Conservation (phyloP, 768 basidiomycete genomes). For the Ephemerocybe angulata region DNA sequence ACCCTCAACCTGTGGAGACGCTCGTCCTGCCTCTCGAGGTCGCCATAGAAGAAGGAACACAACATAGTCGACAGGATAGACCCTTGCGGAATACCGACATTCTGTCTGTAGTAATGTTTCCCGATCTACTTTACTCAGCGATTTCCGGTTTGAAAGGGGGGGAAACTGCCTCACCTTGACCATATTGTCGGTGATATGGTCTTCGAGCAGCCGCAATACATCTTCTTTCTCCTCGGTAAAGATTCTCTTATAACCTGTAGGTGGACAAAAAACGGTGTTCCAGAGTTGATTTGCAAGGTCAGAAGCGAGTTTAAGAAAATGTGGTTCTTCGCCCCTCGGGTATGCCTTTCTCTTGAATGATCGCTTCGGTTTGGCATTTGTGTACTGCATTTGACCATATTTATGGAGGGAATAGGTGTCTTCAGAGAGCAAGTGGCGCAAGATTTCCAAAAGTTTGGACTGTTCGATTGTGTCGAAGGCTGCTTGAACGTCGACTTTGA, state of each 20-base stretch:
- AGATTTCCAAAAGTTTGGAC: slow-evolving; percentile 72
- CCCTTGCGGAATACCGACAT: slow-evolving; percentile 95
- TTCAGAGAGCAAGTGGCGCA: slow-evolving; percentile 70
- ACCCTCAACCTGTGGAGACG: slow-evolving; percentile 49
- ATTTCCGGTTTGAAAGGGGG: slow-evolving; percentile 1
- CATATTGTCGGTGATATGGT: slow-evolving; percentile 90
- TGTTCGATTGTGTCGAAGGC: slow-evolving; percentile 98
- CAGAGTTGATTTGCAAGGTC: slow-evolving; percentile 63
- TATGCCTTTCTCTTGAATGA: too few species aligned
- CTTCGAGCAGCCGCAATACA: slow-evolving; percentile 71
- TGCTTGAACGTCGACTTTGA: slow-evolving; percentile 93
- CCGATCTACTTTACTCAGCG: slow-evolving; percentile 57
- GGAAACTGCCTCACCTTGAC: slow-evolving; percentile 61
- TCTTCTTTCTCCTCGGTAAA: slow-evolving; percentile 40
- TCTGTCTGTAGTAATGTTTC: slow-evolving; percentile 75
- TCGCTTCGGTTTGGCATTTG: neutral
- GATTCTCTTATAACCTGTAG: slow-evolving; percentile 43
- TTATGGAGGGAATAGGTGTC: slow-evolving; percentile 44
- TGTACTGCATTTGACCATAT: slow-evolving; percentile 45
- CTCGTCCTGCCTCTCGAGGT: slow-evolving; percentile 57
- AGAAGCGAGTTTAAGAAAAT: slow-evolving; percentile 46
- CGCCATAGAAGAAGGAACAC: slow-evolving; percentile 93
- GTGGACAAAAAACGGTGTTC: slow-evolving; percentile 82
- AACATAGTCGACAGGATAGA: slow-evolving; percentile 93
- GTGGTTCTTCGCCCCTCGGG: neutral